Percentiles rank a stretch among this genome's conserved stretches.
phyloP scores from a whole-genome alignment of 2,329 filamentous ascomycete genomes.

The Penicillium occitanis region DNA sequence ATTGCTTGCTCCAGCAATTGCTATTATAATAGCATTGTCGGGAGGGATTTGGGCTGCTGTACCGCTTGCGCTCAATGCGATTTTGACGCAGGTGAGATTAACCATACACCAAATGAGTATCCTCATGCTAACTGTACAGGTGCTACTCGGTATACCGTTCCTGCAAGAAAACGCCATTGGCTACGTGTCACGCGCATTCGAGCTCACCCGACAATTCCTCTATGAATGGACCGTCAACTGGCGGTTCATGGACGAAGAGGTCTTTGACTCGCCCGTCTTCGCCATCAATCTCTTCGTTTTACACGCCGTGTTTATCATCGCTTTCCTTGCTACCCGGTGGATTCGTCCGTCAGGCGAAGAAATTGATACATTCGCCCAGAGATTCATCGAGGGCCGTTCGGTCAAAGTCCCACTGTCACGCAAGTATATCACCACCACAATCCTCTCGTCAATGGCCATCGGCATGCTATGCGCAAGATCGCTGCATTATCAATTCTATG shows the following conservation, averaged over 20 bases:
- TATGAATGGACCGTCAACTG: conserved; percentile 99
- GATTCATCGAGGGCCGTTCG: conserved; percentile 53
- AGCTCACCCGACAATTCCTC: conserved; percentile 85
- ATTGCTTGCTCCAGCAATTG: conserved; percentile 77
- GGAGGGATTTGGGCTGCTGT: conserved; percentile 66
- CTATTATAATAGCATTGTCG: conserved; percentile 71
- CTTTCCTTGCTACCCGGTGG: conserved; percentile 71
- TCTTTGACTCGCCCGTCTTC: conserved; percentile 72
- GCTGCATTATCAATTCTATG: conserved; percentile 93
- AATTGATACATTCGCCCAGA: conserved; percentile 55
- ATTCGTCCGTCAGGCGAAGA: conserved; percentile 64
- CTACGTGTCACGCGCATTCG: conserved; percentile 82
- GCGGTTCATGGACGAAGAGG: conserved; percentile 84
- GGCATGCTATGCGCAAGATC: conserved; percentile 84
- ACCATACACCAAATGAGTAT: neutral
- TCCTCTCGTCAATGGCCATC: conserved; percentile 73
- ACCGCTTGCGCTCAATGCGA: conserved; percentile 68
- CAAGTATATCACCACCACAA: conserved; percentile 71
- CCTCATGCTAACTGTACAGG: conserved; percentile 28
- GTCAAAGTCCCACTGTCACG: conserved; percentile 63
- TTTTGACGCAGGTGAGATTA: conserved; percentile 68
- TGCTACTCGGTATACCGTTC: conserved; percentile 66
- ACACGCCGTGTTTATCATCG: conserved; percentile 64
- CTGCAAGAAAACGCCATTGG: conserved; percentile 60
- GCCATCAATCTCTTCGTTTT: conserved; percentile 64